Evolutionary conservation across 768 basidiomycete genomes (phyloP).

Genomic region (Agaricus subrufescens): DNA sequence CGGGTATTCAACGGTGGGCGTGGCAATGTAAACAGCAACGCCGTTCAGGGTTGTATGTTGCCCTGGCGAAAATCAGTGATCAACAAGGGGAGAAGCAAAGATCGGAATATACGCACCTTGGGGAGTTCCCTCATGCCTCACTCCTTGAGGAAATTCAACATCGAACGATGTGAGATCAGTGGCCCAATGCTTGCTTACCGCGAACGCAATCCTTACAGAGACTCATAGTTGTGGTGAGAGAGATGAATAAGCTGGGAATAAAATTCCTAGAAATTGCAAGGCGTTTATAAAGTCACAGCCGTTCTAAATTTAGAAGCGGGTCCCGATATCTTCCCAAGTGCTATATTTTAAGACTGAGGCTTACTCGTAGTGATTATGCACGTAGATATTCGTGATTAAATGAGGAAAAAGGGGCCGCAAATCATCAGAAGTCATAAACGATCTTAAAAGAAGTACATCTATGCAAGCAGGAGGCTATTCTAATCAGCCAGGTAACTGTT

Average conservation of each 20-base stretch:
- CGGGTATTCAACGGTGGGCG: constrained; percentile 43
- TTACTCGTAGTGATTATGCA: no score
- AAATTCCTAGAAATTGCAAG: background rate
- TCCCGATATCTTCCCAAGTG: no score
- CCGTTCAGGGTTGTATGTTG: constrained; percentile 38
- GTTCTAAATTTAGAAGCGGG: background rate
- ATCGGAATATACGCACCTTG: constrained; percentile 26
- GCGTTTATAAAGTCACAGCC: background rate
- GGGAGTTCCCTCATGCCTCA: constrained; percentile 44
- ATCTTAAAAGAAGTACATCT: no score
- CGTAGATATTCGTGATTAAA: no score
- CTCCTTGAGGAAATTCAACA: constrained; percentile 28
- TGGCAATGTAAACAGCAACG: constrained; percentile 48
- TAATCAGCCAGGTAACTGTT: no score
- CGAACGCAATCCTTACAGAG: constrained; percentile 48
- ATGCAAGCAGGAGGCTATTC: no score
- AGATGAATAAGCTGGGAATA: background rate
- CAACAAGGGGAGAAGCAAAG: background rate
- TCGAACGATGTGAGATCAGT: background rate
- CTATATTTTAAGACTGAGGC: no score
- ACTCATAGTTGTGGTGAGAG: constrained; percentile 23
- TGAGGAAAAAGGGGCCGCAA: no score
- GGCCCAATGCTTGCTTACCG: constrained; percentile 29
- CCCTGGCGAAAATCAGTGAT: constrained; percentile 13
- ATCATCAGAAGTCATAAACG: no score